Evolutionary conservation across 1,139 yeast species (phyloP).

Genomic region (Debaryomyces subglobosus): DNA sequence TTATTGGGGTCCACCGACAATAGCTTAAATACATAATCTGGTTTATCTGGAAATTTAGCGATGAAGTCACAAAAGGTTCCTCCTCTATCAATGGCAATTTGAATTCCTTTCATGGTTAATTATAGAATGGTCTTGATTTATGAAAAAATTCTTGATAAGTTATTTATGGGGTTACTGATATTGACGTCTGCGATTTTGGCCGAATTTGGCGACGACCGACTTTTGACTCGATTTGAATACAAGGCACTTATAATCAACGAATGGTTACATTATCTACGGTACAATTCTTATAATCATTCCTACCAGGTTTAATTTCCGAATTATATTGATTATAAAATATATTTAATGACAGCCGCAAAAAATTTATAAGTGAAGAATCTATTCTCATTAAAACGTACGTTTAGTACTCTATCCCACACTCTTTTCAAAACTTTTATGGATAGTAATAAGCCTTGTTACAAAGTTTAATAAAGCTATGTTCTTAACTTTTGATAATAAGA

Average conservation of each 20-base stretch:
- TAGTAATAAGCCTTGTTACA: background rate
- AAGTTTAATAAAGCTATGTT: too few relatives aligned
- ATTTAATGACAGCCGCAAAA: background rate
- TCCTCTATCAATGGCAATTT: constrained; percentile 57
- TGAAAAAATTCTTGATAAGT: background rate
- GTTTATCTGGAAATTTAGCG: constrained; percentile 49
- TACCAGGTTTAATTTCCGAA: background rate
- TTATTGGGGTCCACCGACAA: constrained; percentile 86
- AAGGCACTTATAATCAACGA: background rate
- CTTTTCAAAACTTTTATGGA: background rate
- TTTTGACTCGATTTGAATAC: background rate
- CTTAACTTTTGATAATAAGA: constrained; percentile 1
- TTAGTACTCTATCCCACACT: background rate
- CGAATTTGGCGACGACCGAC: background rate
- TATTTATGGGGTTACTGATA: background rate
- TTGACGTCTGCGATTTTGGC: background rate
- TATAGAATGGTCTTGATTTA: background rate
- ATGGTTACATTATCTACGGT: background rate
- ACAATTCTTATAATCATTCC: background rate
- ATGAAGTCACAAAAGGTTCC: constrained; percentile 90
- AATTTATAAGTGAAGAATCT: background rate
- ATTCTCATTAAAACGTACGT: background rate
- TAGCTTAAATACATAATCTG: constrained; percentile 56
- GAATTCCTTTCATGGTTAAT: constrained; percentile 20
- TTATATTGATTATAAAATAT: background rate